phyloP scores from a whole-genome alignment of 495 filamentous ascomycete genomes.

The Cenococcum geophilum region DNA sequence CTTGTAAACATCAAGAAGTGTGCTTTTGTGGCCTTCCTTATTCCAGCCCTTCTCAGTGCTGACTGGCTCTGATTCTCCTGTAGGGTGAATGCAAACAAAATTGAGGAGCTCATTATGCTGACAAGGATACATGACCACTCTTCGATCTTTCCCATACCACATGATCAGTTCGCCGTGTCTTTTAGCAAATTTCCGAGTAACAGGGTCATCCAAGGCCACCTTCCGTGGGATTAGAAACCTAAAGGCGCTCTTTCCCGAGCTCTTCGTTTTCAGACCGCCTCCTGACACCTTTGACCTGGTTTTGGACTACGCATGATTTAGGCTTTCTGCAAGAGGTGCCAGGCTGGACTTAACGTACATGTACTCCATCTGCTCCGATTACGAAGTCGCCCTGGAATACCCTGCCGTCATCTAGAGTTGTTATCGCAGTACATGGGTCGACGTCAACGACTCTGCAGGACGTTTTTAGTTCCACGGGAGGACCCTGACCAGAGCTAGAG shows the following conservation, averaged over 20 bases:
- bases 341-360: not conserved
- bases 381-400: slow-evolving; percentile 30
- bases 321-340: too few relatives aligned
- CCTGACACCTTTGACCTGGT: slow-evolving; percentile 31
- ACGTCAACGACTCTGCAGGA: slow-evolving; percentile 16
- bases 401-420: slow-evolving; percentile 26
- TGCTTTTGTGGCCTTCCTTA: slow-evolving; percentile 42
- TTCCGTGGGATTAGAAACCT: slow-evolving; percentile 52
- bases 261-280: slow-evolving; percentile 38
- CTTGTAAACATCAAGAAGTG: slow-evolving; percentile 47
- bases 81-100: slow-evolving; percentile 55
- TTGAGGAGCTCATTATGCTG: slow-evolving; percentile 51
- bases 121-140: slow-evolving; percentile 57
- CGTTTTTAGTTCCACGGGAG: slow-evolving; percentile 21
- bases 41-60: slow-evolving; percentile 41
- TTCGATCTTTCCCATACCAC: slow-evolving; percentile 47
- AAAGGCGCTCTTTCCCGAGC: slow-evolving; percentile 54
- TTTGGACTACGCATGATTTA: slow-evolving; percentile 8
- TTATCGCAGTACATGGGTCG: not conserved
- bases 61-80: slow-evolving; percentile 22
- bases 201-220: slow-evolving; percentile 43
- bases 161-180: slow-evolving; percentile 44
- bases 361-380: slow-evolving; percentile 36
- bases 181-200: slow-evolving; percentile 41
- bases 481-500: slow-evolving; percentile 20